phyloP scores from a whole-genome alignment of 108 stramenopile species.

The Nitzschia sp. region DNA sequence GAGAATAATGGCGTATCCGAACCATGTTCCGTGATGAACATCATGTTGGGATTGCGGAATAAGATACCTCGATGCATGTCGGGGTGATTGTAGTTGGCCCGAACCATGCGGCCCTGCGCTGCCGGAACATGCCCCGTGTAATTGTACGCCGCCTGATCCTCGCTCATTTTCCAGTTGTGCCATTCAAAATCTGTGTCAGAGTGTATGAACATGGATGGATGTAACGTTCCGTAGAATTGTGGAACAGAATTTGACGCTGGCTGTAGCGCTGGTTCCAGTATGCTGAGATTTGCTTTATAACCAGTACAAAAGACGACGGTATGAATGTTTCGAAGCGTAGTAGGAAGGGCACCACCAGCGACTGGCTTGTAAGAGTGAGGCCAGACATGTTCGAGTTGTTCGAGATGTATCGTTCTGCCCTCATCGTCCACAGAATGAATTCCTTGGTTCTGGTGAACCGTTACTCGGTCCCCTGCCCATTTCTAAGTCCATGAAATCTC shows the following conservation, averaged over 20 bases:
- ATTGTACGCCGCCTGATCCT: background rate
- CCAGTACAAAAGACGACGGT: constrained; percentile 64
- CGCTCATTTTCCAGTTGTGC: constrained; percentile 34
- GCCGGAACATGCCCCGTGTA: constrained; percentile 3
- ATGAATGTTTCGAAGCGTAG: constrained; percentile 39
- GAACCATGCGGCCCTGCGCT: background rate
- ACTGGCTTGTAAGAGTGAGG: background rate
- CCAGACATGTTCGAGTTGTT: background rate
- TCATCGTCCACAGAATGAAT: constrained; percentile 7
- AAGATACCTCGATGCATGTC: constrained; percentile 33
- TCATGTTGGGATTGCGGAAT: constrained; percentile 56
- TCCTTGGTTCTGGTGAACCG: background rate
- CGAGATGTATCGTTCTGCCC: background rate
- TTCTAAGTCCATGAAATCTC: constrained; percentile 17
- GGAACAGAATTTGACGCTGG: background rate
- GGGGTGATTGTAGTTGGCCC: background rate
- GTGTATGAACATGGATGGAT: constrained; percentile 12
- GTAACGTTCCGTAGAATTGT: background rate
- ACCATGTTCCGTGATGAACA: constrained; percentile 37
- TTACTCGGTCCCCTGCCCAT: constrained; percentile 51
- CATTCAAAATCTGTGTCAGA: constrained; percentile 5
- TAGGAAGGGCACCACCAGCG: background rate
- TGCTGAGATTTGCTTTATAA: constrained; percentile 35
- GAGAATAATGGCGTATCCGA: constrained; percentile 35
- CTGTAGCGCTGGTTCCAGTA: constrained; percentile 41